Percentiles rank a stretch among this genome's conserved stretches.
Evolutionary conservation across 352 stramenopile genomes (phyloP).

Genomic region (Elongisporangium undulatum): DNA sequence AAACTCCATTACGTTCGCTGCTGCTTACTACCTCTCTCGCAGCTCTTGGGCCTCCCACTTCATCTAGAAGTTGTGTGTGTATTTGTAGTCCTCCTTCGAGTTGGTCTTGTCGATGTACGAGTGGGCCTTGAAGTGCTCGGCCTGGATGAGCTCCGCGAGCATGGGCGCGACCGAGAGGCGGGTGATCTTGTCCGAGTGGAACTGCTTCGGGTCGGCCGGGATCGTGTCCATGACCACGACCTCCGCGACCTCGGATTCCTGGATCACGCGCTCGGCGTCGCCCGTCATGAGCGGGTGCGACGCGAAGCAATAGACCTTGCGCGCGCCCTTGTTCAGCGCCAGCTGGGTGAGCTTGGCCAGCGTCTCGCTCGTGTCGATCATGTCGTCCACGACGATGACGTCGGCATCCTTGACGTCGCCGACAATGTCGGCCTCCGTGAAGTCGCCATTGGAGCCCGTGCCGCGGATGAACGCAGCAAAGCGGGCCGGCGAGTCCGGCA

Average conservation of each 20-base stretch:
- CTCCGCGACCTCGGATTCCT: constrained; percentile 74
- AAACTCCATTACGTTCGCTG: neutral
- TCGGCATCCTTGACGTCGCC: constrained; percentile 86
- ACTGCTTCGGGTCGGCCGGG: constrained; percentile 44
- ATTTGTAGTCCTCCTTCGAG: constrained; percentile 83
- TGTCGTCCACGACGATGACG: constrained; percentile 91
- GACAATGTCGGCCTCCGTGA: constrained; percentile 79
- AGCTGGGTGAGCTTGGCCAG: constrained; percentile 81
- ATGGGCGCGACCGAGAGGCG: constrained; percentile 84
- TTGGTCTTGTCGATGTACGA: constrained; percentile 87
- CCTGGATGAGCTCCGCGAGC: constrained; percentile 88
- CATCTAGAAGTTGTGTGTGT: constrained; percentile 77
- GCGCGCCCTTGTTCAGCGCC: constrained; percentile 75
- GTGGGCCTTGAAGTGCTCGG: constrained; percentile 88
- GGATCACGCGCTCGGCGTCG: constrained; percentile 82
- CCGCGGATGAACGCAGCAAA: constrained; percentile 85
- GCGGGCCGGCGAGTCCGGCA: constrained; percentile 70
- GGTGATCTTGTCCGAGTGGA: constrained; percentile 85
- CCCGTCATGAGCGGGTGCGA: constrained; percentile 89
- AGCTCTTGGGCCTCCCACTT: neutral
- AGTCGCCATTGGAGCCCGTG: constrained; percentile 44
- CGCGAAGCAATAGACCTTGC: constrained; percentile 88
- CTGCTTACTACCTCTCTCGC: neutral
- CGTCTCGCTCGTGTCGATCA: constrained; percentile 86
- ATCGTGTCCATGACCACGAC: constrained; percentile 92